Evolutionary conservation across 1,284 basidiomycete genomes (phyloP).

Genomic region (Fistulinella cinereoalba): DNA sequence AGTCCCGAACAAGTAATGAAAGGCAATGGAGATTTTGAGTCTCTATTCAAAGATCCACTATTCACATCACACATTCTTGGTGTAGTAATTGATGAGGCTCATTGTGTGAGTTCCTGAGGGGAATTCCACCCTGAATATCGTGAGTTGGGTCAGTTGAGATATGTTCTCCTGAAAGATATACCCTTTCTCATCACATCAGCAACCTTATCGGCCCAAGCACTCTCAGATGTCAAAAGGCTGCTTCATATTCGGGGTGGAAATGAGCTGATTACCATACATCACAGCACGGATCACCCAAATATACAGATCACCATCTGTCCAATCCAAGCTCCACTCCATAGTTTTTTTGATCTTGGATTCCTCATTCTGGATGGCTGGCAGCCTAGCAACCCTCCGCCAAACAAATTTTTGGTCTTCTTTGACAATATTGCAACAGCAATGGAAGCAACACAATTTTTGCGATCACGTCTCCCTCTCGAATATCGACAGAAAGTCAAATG

Average conservation of each 20-base stretch:
- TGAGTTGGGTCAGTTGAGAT: constrained; percentile 4
- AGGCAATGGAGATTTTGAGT: constrained; percentile 1
- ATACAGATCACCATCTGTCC: too few relatives aligned
- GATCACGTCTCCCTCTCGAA: too few relatives aligned
- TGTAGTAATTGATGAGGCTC: constrained; percentile 9
- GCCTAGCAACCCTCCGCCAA: constrained; percentile 8
- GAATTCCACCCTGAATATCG: constrained; percentile 7
- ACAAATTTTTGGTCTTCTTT: constrained; percentile 36
- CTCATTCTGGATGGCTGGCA: constrained; percentile 20
- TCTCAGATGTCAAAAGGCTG: background rate
- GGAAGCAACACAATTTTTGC: too few relatives aligned
- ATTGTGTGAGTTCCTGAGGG: constrained; percentile 9
- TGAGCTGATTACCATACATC: too few relatives aligned
- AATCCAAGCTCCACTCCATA: too few relatives aligned
- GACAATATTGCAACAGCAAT: constrained; percentile 19
- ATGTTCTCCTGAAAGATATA: background rate
- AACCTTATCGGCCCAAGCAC: background rate
- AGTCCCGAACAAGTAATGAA: constrained; percentile 14
- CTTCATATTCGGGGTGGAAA: background rate
- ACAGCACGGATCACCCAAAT: too few relatives aligned
- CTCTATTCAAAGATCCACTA: background rate
- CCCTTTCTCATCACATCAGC: constrained; percentile 2
- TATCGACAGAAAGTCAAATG: background rate
- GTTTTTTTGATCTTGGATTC: constrained; percentile 29
- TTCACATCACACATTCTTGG: constrained; percentile 9